Percentiles rank a stretch among this genome's conserved stretches.
These are phyloP conservation scores for Apodospora peruviana DNA, from an alignment of 495 filamentous ascomycete genomes.

Conservation along the genomic window DNA sequence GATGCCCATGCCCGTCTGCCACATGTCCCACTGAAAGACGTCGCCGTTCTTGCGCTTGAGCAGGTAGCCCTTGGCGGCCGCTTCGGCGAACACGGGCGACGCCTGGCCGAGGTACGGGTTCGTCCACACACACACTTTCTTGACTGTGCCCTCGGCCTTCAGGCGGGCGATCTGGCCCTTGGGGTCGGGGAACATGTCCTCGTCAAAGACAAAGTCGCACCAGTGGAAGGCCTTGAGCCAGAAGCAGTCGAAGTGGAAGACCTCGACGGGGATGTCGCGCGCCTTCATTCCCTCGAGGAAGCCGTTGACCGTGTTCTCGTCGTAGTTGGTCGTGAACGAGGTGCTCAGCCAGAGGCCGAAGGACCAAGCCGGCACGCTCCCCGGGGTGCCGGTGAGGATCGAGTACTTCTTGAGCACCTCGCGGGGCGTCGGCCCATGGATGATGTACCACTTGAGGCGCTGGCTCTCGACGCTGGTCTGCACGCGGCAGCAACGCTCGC, in stretches of 20 bases:
- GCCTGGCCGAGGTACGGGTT: slow-evolving; percentile 68
- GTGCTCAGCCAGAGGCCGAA: slow-evolving; percentile 69
- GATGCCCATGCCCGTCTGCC: slow-evolving; percentile 71
- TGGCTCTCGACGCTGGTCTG: slow-evolving; percentile 60
- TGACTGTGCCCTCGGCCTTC: slow-evolving; percentile 49
- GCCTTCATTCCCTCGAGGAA: slow-evolving; percentile 65
- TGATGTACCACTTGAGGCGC: slow-evolving; percentile 56
- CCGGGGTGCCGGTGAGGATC: slow-evolving; percentile 54
- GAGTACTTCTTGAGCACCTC: slow-evolving; percentile 61
- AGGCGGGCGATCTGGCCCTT: slow-evolving; percentile 55
- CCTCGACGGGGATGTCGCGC: slow-evolving; percentile 58
- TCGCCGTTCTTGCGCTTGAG: slow-evolving; percentile 64
- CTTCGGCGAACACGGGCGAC: slow-evolving; percentile 58
- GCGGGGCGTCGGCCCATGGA: slow-evolving; percentile 62
- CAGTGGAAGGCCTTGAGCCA: slow-evolving; percentile 63
- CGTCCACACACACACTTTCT: slow-evolving; percentile 66
- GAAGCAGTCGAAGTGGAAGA: slow-evolving; percentile 70
- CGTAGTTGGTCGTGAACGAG: slow-evolving; percentile 65
- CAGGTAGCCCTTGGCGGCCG: slow-evolving; percentile 61
- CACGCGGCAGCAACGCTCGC: slow-evolving; percentile 58
- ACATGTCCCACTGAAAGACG: slow-evolving; percentile 69
- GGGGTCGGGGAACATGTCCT: slow-evolving; percentile 64
- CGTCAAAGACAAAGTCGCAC: slow-evolving; percentile 69
- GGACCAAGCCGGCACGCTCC: slow-evolving; percentile 60
- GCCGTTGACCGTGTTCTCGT: slow-evolving; percentile 58